A percentile compares a stretch with the other conserved stretches of the same genome.
Conservation (phyloP, 345 rosid genomes). For the Euphorbia peplus region DNA sequence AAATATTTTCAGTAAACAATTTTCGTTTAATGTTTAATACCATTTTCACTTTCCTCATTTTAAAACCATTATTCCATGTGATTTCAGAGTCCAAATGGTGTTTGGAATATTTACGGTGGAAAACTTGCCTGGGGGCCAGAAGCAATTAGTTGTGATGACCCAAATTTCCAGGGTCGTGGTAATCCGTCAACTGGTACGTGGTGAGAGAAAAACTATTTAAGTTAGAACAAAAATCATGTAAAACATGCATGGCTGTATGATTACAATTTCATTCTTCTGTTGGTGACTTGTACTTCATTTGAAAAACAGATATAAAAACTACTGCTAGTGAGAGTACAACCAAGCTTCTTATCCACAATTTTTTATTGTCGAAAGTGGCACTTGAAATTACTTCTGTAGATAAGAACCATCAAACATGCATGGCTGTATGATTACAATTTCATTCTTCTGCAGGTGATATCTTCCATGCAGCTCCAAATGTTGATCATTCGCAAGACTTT, state of each 20-base stretch:
- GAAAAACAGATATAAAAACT: not conserved
- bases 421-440: not conserved
- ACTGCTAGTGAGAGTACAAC: not conserved
- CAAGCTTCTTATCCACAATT: not conserved
- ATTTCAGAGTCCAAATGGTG: constrained; percentile 48
- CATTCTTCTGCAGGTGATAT: constrained; percentile 45
- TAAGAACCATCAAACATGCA: no score
- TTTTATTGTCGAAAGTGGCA: not conserved
- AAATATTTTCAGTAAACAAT: no score
- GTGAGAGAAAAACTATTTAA: not conserved
- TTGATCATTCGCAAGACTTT: constrained; percentile 52
- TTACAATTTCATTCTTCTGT: not conserved
- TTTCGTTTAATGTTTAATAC: not conserved
- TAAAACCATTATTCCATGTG: constrained; percentile 13
- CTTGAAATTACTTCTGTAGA: not conserved
- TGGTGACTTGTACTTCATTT: not conserved
- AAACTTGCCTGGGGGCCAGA: constrained; percentile 53
- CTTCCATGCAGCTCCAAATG: constrained; percentile 54
- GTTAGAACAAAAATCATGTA: not conserved
- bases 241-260: not conserved
- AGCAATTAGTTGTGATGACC: constrained; percentile 57
- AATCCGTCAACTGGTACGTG: constrained; percentile 48
- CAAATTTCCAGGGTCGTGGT: constrained; percentile 49
- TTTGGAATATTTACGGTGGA: constrained; percentile 54
- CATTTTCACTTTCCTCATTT: not conserved